phyloP scores from a whole-genome alignment of 2,329 filamentous ascomycete genomes.

The Cladosporium phlei region DNA sequence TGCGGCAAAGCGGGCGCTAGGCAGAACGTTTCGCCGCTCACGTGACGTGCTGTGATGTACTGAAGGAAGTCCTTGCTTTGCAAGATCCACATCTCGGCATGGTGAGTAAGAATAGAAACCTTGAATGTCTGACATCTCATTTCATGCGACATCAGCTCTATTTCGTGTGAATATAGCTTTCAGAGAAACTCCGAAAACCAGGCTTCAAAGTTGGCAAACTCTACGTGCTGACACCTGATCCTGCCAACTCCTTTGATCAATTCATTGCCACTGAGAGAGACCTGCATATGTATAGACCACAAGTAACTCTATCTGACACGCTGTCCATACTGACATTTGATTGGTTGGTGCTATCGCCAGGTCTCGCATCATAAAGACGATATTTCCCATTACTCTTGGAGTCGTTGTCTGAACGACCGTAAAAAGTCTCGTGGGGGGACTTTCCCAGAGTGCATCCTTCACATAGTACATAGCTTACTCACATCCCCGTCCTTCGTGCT shows the following conservation, averaged over 20 bases:
- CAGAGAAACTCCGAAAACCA: too few relatives aligned
- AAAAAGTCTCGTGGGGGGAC: too few relatives aligned
- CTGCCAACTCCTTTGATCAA: background rate
- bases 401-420: too few relatives aligned
- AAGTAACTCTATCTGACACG: constrained; percentile 5
- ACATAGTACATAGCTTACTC: background rate
- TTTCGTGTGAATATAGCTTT: too few relatives aligned
- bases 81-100: background rate
- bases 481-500: background rate
- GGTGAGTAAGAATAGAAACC: background rate
- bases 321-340: background rate
- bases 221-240: background rate
- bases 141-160: background rate
- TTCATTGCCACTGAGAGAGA: background rate
- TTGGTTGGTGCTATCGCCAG: constrained; percentile 3
- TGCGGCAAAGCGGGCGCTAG: constrained; percentile 10
- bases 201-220: background rate
- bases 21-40: constrained; percentile 12
- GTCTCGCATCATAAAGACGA: constrained; percentile 1
- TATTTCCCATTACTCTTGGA: too few relatives aligned
- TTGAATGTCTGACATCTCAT: background rate
- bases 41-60: background rate
- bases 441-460: too few relatives aligned
- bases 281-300: background rate
- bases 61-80: too few relatives aligned